Percentiles rank a stretch among this genome's conserved stretches.
Evolutionary conservation across 495 filamentous ascomycete species (phyloP).

Genomic region (Pseudotulostoma volvatum): DNA sequence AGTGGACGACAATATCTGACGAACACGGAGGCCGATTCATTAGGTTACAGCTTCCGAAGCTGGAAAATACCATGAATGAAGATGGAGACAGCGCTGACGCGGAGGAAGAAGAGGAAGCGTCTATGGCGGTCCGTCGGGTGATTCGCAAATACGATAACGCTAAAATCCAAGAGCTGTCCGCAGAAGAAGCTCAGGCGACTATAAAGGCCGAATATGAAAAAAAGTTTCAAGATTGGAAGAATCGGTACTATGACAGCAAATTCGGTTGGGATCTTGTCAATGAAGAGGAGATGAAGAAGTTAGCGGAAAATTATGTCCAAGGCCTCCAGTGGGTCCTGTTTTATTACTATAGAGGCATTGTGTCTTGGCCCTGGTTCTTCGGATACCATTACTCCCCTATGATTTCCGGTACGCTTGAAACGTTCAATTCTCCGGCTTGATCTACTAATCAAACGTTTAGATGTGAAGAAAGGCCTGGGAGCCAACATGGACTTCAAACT

Average conservation of each 20-base stretch:
- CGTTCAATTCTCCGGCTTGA: constrained; percentile 2
- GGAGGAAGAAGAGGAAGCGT: constrained; percentile 73
- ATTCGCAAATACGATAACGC: constrained; percentile 83
- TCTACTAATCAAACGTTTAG: constrained; percentile 21
- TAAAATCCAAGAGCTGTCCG: constrained; percentile 60
- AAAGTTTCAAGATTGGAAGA: constrained; percentile 82
- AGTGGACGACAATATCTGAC: constrained; percentile 67
- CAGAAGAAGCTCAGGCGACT: constrained; percentile 58
- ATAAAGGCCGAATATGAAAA: constrained; percentile 70
- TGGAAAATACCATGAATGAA: constrained; percentile 18
- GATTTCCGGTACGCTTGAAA: constrained; percentile 55
- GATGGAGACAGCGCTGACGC: constrained; percentile 47
- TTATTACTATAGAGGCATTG: constrained; percentile 95
- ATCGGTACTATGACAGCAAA: constrained; percentile 79
- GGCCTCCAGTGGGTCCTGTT: constrained; percentile 96
- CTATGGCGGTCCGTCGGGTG: constrained; percentile 66
- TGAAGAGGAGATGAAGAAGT: constrained; percentile 60
- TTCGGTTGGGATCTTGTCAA: constrained; percentile 81
- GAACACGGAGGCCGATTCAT: constrained; percentile 68
- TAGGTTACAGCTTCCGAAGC: constrained; percentile 46
- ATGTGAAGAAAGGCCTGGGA: constrained; percentile 74
- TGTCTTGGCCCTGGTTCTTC: constrained; percentile 98
- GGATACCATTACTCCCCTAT: constrained; percentile 92
- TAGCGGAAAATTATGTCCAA: constrained; percentile 94
- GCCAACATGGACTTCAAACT: constrained; percentile 85